Percentiles rank a stretch among this genome's conserved stretches.
Conservation (phyloP, 805 yeast species). For the Yamadazyma phyllophila region DNA sequence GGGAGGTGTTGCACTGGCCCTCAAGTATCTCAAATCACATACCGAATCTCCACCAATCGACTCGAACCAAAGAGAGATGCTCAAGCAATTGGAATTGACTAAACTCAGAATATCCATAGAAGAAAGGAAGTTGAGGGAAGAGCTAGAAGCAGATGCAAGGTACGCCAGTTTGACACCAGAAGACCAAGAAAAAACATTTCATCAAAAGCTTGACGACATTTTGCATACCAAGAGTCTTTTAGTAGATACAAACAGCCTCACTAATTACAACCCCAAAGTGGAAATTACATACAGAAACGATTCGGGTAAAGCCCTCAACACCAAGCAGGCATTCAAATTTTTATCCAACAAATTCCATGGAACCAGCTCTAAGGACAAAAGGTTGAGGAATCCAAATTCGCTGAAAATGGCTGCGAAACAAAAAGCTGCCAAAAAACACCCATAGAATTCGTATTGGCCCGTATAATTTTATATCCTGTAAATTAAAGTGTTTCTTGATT, state of each 20-base stretch:
- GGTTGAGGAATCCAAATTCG: neutral
- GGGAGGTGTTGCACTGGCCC: conserved; percentile 25
- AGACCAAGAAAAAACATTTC: conserved; percentile 27
- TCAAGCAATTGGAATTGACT: conserved; percentile 28
- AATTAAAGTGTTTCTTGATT: no score
- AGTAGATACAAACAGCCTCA: conserved; percentile 7
- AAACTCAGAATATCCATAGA: conserved; percentile 30
- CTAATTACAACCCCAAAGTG: conserved; percentile 46
- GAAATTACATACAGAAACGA: conserved; percentile 61
- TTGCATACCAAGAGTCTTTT: conserved; percentile 25
- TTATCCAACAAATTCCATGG: conserved; percentile 82
- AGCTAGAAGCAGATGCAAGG: conserved; percentile 23
- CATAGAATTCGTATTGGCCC: neutral
- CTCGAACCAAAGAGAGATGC: conserved; percentile 17
- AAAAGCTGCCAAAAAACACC: neutral
- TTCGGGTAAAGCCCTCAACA: conserved; percentile 53
- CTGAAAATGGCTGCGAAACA: neutral
- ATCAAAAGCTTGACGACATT: conserved; percentile 28
- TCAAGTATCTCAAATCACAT: conserved; percentile 26
- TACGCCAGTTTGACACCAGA: conserved; percentile 26
- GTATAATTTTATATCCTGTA: no score
- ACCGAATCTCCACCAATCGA: conserved; percentile 12
- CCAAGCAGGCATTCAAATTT: conserved; percentile 74
- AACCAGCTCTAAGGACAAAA: conserved; percentile 16
- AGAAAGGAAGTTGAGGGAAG: conserved; percentile 30